Evolutionary conservation across 495 filamentous ascomycete species (phyloP).

Genomic region (Podospora pseudoanserina): DNA sequence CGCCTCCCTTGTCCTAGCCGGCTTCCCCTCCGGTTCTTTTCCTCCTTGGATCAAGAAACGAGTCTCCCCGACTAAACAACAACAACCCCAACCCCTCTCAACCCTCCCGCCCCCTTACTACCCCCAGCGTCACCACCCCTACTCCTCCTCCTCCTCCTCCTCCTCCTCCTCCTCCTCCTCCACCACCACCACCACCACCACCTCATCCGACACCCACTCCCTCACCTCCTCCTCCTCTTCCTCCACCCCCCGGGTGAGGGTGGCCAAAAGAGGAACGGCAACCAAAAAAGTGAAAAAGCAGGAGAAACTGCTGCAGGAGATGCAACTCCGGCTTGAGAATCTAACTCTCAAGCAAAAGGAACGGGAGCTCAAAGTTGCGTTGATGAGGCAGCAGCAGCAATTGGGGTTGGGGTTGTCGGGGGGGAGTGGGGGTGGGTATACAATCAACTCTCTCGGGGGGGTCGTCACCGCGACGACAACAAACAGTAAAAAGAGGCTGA

Average conservation of each 20-base stretch:
- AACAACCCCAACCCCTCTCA: background rate
- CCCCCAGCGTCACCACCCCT: too few species aligned
- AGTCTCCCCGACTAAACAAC: background rate
- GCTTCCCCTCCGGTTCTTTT: background rate
- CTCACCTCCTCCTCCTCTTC: conserved; percentile 47
- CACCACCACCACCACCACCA: too few species aligned
- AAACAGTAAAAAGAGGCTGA: background rate
- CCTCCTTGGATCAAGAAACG: background rate
- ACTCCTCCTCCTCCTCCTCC: conserved; percentile 56
- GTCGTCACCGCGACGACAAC: background rate
- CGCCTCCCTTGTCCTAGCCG: background rate
- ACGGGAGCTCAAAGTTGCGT: background rate
- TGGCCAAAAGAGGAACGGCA: too few species aligned
- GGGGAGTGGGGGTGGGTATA: background rate
- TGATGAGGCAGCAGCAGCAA: background rate
- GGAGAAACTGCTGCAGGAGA: background rate
- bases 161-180: too few species aligned
- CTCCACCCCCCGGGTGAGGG: conserved; percentile 34
- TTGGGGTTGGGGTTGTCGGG: background rate
- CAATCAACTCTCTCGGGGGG: background rate
- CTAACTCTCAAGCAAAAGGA: background rate
- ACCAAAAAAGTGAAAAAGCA: background rate
- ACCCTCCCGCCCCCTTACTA: too few species aligned
- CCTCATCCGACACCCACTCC: too few species aligned
- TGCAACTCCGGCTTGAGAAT: background rate